Evolutionary conservation across 1,139 yeast species (phyloP).

Genomic region (Scheffersomyces parashehatae): DNA sequence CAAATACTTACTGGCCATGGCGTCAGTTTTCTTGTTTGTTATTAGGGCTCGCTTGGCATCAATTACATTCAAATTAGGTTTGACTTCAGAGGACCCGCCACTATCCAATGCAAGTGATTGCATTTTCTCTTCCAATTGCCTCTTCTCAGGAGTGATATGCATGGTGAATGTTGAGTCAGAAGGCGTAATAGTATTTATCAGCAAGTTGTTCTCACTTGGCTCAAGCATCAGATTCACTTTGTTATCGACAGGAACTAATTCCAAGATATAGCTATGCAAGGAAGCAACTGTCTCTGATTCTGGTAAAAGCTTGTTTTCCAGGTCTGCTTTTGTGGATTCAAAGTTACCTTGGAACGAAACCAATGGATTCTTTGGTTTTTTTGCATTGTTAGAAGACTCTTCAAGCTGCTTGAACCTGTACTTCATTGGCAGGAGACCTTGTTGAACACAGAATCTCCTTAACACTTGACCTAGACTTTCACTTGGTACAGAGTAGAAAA

Average conservation of each 20-base stretch:
- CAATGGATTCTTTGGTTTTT: not conserved
- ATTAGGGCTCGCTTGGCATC: not conserved
- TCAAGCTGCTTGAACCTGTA: constrained; percentile 17
- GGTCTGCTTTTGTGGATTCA: not conserved
- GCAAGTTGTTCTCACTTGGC: constrained; percentile 5
- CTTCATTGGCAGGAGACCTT: constrained; percentile 27
- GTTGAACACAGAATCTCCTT: constrained; percentile 31
- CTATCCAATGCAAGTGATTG: constrained; percentile 10
- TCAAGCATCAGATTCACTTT: constrained; percentile 6
- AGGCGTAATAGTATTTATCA: constrained; percentile 27
- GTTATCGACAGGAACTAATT: constrained; percentile 19
- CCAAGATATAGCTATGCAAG: constrained; percentile 21
- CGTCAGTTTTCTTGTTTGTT: constrained; percentile 1
- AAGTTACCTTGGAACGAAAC: not conserved
- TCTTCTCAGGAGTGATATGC: constrained; percentile 27
- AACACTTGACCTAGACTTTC: constrained; percentile 33
- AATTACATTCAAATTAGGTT: not conserved
- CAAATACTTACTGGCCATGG: constrained; percentile 28
- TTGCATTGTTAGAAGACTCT: not conserved
- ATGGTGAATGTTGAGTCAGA: constrained; percentile 25
- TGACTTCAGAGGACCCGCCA: not conserved
- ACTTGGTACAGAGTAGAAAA: constrained; percentile 9
- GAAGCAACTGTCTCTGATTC: constrained; percentile 24
- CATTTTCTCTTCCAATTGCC: constrained; percentile 23
- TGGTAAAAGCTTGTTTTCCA: constrained; percentile 5